Percentiles rank a stretch among this genome's conserved stretches.
Evolutionary conservation across 768 basidiomycete genomes (phyloP).

Genomic region (Lentinula detonsa): DNA sequence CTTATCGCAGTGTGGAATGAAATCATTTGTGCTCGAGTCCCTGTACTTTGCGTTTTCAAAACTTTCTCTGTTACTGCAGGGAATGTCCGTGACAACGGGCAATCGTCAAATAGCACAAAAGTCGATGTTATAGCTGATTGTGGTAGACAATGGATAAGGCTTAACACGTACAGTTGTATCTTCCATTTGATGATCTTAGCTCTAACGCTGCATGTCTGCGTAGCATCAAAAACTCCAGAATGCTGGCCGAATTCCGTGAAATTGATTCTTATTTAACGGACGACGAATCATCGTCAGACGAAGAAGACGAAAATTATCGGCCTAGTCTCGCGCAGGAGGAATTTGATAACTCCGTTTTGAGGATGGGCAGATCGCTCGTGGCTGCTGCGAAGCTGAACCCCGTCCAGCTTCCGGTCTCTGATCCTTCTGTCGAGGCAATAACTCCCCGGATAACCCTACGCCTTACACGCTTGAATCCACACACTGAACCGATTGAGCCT

Average conservation of each 20-base stretch:
- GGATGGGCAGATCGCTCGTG: conserved; percentile 63
- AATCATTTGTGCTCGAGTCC: conserved; percentile 51
- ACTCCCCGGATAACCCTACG: conserved; percentile 52
- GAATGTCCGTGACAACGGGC: conserved; percentile 10
- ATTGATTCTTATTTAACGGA: conserved; percentile 76
- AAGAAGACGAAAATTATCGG: conserved; percentile 27
- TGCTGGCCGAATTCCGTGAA: conserved; percentile 78
- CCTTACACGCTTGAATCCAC: conserved; percentile 62
- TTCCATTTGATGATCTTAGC: not conserved
- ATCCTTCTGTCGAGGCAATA: conserved; percentile 18
- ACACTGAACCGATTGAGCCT: conserved; percentile 21
- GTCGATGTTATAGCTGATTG: conserved; percentile 78
- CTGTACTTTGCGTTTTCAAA: conserved; percentile 54
- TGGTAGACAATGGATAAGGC: conserved; percentile 73
- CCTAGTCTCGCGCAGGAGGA: conserved; percentile 42
- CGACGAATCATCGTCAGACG: conserved; percentile 33
- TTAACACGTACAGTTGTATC: conserved; percentile 73
- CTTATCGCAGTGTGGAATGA: conserved; percentile 81
- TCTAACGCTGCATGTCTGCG: not conserved
- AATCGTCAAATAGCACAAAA: conserved; percentile 41
- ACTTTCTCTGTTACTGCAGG: conserved; percentile 29
- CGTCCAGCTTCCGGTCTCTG: conserved; percentile 23
- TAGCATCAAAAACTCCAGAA: conserved; percentile 72
- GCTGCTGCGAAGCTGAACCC: conserved; percentile 58
- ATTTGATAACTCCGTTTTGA: conserved; percentile 69